These are phyloP conservation scores for Eucalyptus shirleyi DNA, from an alignment of 345 rosid species.

Conservation along the genomic window DNA sequence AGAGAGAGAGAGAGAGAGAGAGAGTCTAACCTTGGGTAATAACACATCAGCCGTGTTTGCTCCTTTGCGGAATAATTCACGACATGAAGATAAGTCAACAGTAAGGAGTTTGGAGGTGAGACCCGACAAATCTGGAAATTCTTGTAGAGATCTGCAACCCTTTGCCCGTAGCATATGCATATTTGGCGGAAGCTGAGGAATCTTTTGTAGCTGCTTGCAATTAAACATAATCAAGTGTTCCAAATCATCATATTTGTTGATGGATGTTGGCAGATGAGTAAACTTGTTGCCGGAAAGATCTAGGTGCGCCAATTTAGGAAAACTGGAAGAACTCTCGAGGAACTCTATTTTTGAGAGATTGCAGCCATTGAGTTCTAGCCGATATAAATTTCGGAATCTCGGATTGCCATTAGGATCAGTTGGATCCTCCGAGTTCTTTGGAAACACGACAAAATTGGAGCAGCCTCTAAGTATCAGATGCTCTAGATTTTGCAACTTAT, in stretches of 20 bases:
- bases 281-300: accelerated
- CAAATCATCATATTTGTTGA: accelerated
- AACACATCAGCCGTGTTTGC: accelerated
- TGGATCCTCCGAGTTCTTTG: accelerated
- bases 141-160: neutral
- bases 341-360: accelerated
- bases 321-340: too few species aligned
- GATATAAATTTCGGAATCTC: accelerated
- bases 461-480: accelerated
- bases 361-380: accelerated
- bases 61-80: neutral
- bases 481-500: neutral
- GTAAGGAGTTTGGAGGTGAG: accelerated
- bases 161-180: accelerated
- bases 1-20: too few species aligned
- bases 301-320: too few species aligned
- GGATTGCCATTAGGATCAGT: accelerated
- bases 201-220: neutral
- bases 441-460: neutral
- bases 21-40: neutral
- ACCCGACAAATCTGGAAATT: neutral
- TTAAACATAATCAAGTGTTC: accelerated
- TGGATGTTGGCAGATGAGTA: too few species aligned
- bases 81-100: accelerated
- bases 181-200: neutral